These are phyloP conservation scores for Coemansia sp. DNA, from an alignment of 192 early-diverging fungal species.

Conservation along the genomic window DNA sequence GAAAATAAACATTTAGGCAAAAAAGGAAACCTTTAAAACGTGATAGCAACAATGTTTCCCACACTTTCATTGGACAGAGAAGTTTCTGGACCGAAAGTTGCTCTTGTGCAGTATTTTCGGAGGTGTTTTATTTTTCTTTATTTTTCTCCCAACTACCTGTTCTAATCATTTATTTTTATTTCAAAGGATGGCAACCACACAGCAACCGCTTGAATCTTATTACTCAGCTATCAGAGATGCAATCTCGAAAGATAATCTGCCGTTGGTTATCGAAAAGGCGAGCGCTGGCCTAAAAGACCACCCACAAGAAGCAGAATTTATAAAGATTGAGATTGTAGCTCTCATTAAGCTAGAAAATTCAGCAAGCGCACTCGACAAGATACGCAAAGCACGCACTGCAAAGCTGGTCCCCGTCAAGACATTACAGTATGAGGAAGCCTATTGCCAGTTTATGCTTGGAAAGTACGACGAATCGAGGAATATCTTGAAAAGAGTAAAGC, in stretches of 20 bases:
- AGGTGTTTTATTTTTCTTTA: background rate
- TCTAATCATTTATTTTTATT: background rate
- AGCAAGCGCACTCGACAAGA: conserved; percentile 25
- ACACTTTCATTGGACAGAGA: no score
- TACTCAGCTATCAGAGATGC: conserved; percentile 35
- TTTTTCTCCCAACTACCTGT: background rate
- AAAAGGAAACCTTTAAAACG: no score
- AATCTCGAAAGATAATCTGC: conserved; percentile 20
- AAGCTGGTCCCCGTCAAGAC: conserved; percentile 16
- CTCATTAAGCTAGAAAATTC: conserved; percentile 43
- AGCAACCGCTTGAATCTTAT: conserved; percentile 23
- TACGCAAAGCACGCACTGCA: conserved; percentile 24
- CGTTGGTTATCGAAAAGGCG: conserved; percentile 18
- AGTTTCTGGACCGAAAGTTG: background rate
- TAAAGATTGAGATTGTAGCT: conserved; percentile 43
- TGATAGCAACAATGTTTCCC: no score
- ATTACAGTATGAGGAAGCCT: conserved; percentile 39
- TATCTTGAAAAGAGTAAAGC: conserved; percentile 13
- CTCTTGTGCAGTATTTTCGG: background rate
- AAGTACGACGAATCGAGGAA: conserved; percentile 28
- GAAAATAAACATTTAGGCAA: no score
- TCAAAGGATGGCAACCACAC: conserved; percentile 14
- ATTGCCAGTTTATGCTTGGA: conserved; percentile 41
- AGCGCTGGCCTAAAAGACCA: conserved; percentile 24
- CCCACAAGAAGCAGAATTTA: conserved; percentile 37